Evolutionary conservation across 2,329 filamentous ascomycete species (phyloP).

Genomic region (Ophiostoma sp.): DNA sequence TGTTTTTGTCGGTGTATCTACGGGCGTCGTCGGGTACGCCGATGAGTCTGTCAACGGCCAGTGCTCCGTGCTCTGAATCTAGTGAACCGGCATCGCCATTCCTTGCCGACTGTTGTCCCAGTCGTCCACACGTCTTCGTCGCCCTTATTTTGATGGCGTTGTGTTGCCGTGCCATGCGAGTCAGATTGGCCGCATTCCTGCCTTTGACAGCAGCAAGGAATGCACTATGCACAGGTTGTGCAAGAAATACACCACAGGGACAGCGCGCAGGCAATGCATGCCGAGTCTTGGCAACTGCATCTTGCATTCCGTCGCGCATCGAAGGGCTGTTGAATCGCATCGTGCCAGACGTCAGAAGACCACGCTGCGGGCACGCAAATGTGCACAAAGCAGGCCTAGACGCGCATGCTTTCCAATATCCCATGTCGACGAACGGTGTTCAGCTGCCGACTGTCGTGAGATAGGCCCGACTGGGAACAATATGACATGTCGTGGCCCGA

Average conservation of each 20-base stretch:
- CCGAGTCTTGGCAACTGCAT: too few relatives aligned
- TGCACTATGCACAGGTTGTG: background rate
- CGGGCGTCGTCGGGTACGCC: background rate
- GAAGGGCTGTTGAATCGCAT: too few relatives aligned
- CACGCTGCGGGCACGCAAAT: too few relatives aligned
- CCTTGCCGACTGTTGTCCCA: background rate
- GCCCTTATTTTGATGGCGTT: background rate
- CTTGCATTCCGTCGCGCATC: too few relatives aligned
- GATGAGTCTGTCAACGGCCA: background rate
- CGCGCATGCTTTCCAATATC: too few relatives aligned
- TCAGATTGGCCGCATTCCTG: background rate
- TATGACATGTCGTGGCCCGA: background rate
- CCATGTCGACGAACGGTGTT: background rate
- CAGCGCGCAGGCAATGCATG: too few relatives aligned
- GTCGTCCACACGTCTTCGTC: background rate
- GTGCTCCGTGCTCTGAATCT: background rate
- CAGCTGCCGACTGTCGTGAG: background rate
- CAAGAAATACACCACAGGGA: background rate
- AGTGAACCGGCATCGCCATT: background rate
- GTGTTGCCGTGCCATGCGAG: slow-evolving; percentile 1
- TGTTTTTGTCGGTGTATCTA: too few relatives aligned
- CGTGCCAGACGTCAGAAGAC: too few relatives aligned
- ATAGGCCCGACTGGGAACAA: background rate
- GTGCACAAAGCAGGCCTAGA: too few relatives aligned
- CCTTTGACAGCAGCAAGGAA: background rate